These are phyloP conservation scores for Lithocarpus polystachyus DNA, from an alignment of 306 rosid genomes.

Conservation along the genomic window DNA sequence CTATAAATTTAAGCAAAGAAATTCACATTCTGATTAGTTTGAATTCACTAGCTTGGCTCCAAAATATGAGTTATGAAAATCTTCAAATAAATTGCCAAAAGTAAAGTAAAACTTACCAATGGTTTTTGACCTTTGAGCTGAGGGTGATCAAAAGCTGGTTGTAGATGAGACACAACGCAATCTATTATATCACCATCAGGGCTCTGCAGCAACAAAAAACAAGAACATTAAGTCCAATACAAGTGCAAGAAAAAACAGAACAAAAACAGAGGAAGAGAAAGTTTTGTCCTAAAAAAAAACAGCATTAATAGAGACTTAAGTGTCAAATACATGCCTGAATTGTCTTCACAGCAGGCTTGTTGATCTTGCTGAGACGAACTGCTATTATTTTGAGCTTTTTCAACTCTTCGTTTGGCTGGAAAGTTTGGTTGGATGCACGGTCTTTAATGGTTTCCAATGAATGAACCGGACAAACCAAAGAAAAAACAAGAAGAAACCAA, in stretches of 20 bases:
- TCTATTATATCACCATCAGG: slow-evolving; percentile 90
- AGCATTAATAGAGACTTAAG: not conserved
- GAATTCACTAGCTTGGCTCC: not conserved
- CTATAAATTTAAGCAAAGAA: slow-evolving; percentile 34
- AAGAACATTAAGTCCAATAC: not conserved
- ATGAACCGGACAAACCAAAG: slow-evolving; percentile 47
- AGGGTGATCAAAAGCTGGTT: slow-evolving; percentile 98
- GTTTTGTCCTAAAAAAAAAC: not conserved
- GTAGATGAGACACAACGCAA: slow-evolving; percentile 70
- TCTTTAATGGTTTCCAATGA: slow-evolving; percentile 28
- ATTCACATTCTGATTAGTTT: not conserved
- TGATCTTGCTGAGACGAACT: slow-evolving; percentile 61
- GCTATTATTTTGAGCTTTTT: slow-evolving; percentile 49
- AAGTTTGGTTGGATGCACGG: slow-evolving; percentile 47
- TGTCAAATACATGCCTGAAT: slow-evolving; percentile 49
- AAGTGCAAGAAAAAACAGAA: slow-evolving; percentile 12
- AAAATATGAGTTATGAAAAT: not conserved
- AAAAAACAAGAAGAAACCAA: slow-evolving; percentile 51
- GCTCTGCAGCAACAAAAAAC: slow-evolving; percentile 39
- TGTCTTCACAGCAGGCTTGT: slow-evolving; percentile 74
- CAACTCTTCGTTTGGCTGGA: slow-evolving; percentile 52
- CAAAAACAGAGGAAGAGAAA: slow-evolving; percentile 22
- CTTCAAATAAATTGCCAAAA: not conserved
- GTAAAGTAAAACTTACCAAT: slow-evolving; percentile 41
- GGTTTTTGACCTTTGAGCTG: slow-evolving; percentile 63